These are phyloP conservation scores for Hansenula lynferdii DNA, from an alignment of 1,139 yeast genomes.

Conservation along the genomic window DNA sequence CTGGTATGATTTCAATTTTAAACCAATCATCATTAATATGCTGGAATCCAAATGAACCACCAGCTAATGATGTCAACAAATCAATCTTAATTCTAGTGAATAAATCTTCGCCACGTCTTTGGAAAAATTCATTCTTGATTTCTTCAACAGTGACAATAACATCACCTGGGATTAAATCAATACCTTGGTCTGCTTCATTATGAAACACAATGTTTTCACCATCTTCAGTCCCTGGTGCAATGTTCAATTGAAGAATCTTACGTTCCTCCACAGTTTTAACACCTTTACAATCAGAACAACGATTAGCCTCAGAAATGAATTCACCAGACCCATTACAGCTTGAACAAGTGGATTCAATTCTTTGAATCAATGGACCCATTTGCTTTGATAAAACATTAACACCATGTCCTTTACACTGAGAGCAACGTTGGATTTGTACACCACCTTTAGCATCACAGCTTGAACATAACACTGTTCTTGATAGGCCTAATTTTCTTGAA, in stretches of 20 bases:
- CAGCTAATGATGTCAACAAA: constrained; percentile 48
- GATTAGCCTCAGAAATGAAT: constrained; percentile 26
- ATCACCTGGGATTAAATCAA: constrained; percentile 59
- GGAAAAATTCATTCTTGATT: constrained; percentile 35
- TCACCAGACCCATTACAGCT: constrained; percentile 35
- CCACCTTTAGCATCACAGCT: constrained; percentile 45
- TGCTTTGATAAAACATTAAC: constrained; percentile 22
- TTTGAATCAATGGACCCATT: constrained; percentile 26
- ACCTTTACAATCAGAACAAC: constrained; percentile 39
- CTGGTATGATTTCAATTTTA: constrained; percentile 35
- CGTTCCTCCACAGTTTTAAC: constrained; percentile 36
- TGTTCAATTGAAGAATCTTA: constrained; percentile 45
- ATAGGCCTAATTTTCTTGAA: constrained; percentile 38
- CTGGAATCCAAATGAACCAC: constrained; percentile 42
- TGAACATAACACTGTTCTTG: constrained; percentile 36
- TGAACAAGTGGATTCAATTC: constrained; percentile 29
- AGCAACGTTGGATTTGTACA: constrained; percentile 24
- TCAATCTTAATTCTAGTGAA: constrained; percentile 43
- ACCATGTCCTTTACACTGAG: constrained; percentile 37
- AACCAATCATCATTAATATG: constrained; percentile 44
- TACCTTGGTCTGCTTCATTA: constrained; percentile 63
- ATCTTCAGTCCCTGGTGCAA: constrained; percentile 47
- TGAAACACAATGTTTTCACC: constrained; percentile 48
- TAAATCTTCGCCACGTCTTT: constrained; percentile 46
- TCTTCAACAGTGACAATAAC: constrained; percentile 43